A percentile compares a stretch with the other conserved stretches of the same genome.
Conservation (phyloP, 345 rosid genomes). For the Brassica incana region DNA sequence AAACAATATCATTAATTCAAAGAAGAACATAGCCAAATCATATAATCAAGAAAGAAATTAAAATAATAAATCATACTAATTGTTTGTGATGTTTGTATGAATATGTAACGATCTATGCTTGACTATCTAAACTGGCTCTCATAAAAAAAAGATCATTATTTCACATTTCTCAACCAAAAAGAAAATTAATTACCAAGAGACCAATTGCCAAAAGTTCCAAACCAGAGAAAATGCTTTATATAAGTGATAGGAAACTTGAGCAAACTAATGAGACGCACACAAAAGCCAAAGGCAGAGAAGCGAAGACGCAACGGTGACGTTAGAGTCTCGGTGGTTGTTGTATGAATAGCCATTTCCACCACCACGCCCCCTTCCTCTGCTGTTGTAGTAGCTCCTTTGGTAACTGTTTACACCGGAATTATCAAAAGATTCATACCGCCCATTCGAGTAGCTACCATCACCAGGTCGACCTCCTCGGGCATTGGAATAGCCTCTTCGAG, state of each 20-base stretch:
- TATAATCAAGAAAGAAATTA: neutral
- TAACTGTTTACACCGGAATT: slow-evolving; percentile 47
- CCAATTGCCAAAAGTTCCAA: no score
- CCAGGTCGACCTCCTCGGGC: slow-evolving; percentile 12
- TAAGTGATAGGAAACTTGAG: neutral
- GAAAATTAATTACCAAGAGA: neutral
- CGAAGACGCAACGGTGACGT: slow-evolving; percentile 23
- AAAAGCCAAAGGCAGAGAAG: slow-evolving; percentile 20
- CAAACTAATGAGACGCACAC: neutral
- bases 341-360: slow-evolving; percentile 44
- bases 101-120: neutral
- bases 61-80: neutral
- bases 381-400: slow-evolving; percentile 66
- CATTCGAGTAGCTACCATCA: slow-evolving; percentile 69
- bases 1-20: neutral
- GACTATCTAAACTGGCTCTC: neutral
- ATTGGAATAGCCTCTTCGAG: no score
- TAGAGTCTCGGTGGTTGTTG: slow-evolving; percentile 32
- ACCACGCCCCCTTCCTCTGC: slow-evolving; percentile 62
- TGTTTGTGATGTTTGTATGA: slow-evolving; percentile 8
- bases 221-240: neutral
- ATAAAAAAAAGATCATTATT: neutral
- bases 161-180: neutral
- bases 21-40: neutral
- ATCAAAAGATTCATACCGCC: slow-evolving; percentile 38